These are phyloP conservation scores for Ganoderma sinense DNA, from an alignment of 1,284 basidiomycete species.

Conservation along the genomic window DNA sequence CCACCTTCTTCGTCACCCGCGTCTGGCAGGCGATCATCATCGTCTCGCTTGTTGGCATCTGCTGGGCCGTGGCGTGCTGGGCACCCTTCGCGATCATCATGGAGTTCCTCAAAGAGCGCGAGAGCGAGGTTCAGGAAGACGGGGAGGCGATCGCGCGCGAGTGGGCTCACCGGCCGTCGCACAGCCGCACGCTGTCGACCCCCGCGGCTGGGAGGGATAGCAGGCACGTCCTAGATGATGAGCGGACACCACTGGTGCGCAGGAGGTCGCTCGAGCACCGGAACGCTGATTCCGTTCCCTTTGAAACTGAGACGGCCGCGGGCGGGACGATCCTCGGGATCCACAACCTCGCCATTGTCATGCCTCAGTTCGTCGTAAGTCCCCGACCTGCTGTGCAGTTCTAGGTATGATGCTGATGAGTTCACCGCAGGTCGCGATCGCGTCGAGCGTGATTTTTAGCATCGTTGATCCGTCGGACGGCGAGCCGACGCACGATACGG, in stretches of 20 bases:
- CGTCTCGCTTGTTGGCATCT: conserved; percentile 88
- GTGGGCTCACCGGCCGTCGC: conserved; percentile 45
- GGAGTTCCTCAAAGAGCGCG: conserved; percentile 90
- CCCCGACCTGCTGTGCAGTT: background rate
- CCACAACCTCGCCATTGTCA: conserved; percentile 93
- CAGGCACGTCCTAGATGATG: conserved; percentile 17
- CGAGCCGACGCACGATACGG: conserved; percentile 54
- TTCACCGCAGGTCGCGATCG: conserved; percentile 78
- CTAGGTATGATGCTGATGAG: background rate
- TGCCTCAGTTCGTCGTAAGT: conserved; percentile 91
- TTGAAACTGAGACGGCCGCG: conserved; percentile 61
- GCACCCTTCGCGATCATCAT: conserved; percentile 92
- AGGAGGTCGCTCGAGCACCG: conserved; percentile 68
- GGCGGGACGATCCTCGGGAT: conserved; percentile 97
- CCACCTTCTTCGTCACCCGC: conserved; percentile 84
- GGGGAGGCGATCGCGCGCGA: conserved; percentile 25
- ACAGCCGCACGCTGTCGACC: conserved; percentile 54
- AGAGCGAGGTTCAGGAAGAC: conserved; percentile 39
- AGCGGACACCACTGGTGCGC: conserved; percentile 66
- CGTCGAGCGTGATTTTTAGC: conserved; percentile 88
- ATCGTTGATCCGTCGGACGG: conserved; percentile 64
- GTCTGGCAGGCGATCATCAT: conserved; percentile 83
- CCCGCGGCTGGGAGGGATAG: conserved; percentile 41
- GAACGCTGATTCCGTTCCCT: conserved; percentile 47
- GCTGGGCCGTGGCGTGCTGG: conserved; percentile 97